Conservation (phyloP, 176 grass and related monocot genomes). For the Microstegium vimineum region DNA sequence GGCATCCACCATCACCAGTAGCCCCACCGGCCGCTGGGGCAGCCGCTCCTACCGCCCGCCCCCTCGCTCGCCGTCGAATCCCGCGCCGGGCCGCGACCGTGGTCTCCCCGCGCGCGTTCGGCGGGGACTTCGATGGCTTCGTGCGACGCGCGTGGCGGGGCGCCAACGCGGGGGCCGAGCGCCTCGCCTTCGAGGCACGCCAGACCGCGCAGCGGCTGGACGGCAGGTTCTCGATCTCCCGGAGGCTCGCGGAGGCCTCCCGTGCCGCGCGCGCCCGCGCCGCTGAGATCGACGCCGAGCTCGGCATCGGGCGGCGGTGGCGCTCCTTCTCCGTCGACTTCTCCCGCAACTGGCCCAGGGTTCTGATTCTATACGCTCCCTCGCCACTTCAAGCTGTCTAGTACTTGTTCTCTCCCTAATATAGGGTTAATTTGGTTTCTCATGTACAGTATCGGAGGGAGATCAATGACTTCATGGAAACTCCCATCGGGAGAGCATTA, state of each 20-base stretch:
- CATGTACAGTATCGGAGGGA: slow-evolving; percentile 74
- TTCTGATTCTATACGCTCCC: slow-evolving; percentile 10
- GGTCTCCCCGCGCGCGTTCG: slow-evolving; percentile 56
- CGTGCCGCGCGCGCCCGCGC: slow-evolving; percentile 50
- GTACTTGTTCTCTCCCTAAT: background rate
- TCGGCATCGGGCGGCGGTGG: slow-evolving; percentile 72
- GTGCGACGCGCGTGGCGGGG: slow-evolving; percentile 67
- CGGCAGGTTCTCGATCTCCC: slow-evolving; percentile 45
- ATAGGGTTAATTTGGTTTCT: slow-evolving; percentile 24
- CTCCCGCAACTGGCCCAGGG: slow-evolving; percentile 90
- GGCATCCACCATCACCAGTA: slow-evolving; percentile 6
- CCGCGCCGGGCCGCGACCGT: slow-evolving; percentile 3
- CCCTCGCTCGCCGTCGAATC: background rate
- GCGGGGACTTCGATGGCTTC: slow-evolving; percentile 64
- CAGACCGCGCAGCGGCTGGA: slow-evolving; percentile 64
- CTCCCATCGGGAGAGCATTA: slow-evolving; percentile 67
- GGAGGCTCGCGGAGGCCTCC: slow-evolving; percentile 51
- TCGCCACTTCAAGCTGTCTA: background rate
- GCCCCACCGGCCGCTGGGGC: background rate
- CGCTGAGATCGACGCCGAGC: slow-evolving; percentile 71
- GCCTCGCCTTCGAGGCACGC: slow-evolving; percentile 64
- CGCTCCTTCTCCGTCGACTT: slow-evolving; percentile 86
- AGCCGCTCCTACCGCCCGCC: background rate
- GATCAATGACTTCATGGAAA: slow-evolving; percentile 54
- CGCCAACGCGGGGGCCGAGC: slow-evolving; percentile 81